Conservation (phyloP, 345 rosid species). For the Clarkia xantiana region DNA sequence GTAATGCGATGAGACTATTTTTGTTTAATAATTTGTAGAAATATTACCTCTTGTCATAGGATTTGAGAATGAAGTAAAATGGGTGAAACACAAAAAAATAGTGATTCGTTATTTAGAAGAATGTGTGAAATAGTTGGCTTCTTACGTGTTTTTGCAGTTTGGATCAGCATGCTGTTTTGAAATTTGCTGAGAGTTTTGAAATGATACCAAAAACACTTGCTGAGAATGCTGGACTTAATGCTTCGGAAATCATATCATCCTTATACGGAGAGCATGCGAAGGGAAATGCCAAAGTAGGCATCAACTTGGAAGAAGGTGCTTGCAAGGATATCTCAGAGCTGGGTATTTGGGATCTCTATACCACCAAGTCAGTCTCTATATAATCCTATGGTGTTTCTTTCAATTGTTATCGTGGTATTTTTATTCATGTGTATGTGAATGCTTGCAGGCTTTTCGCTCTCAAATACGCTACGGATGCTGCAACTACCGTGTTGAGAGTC, state of each 20-base stretch:
- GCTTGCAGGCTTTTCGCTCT: conserved; percentile 69
- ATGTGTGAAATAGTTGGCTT: background rate
- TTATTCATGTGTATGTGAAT: too few species aligned
- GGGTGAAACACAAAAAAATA: too few species aligned
- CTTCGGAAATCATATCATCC: conserved; percentile 86
- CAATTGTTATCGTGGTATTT: too few species aligned
- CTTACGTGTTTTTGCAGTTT: conserved; percentile 35
- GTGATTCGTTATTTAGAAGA: too few species aligned
- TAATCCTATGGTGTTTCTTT: too few species aligned
- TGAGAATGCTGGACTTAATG: conserved; percentile 93
- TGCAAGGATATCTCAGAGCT: conserved; percentile 56
- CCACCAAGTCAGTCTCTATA: conserved; percentile 45
- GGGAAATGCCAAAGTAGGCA: conserved; percentile 78
- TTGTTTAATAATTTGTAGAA: too few species aligned
- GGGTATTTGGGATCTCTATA: conserved; percentile 77
- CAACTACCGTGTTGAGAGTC: conserved; percentile 88
- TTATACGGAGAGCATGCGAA: conserved; percentile 85
- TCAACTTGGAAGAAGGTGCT: conserved; percentile 71
- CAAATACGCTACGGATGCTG: conserved; percentile 92
- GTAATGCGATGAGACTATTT: too few species aligned
- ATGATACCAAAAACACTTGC: conserved; percentile 82
- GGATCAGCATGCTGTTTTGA: conserved; percentile 89
- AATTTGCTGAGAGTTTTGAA: conserved; percentile 97
- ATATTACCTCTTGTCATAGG: too few species aligned
- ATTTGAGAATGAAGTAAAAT: too few species aligned